Evolutionary conservation across 1,139 yeast species (phyloP), one percentile per base, ranked within the genome.

Genomic region (Magnusiomyces suaveolens): DNA sequence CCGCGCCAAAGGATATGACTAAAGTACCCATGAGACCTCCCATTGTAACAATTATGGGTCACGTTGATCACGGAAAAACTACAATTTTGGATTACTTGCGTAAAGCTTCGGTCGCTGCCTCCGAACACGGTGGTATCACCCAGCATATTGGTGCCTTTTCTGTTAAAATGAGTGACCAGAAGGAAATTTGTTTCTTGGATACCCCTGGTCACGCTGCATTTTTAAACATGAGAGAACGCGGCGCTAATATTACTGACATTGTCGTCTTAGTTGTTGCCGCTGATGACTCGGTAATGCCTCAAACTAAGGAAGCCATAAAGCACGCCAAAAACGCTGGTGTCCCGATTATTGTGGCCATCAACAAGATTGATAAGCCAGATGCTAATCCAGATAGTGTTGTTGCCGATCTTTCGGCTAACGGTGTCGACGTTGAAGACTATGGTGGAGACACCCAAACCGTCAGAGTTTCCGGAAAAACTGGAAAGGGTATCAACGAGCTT

Each of bases 141-240:
- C 99, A 92, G 68, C 97, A 90, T 67, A 92, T 92, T 58, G 98
- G 98, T 66, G 98, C 98, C 0, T 94, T 94, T 64, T 84, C 94
- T 6, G 95, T 92, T 25, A 73, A 76, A 16, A 80, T 96, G 0
- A 90, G 94, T 0, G 81, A 94, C 1, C 82, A 84, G 63, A 84
- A 83, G 67, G 75, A 75, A 53, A 87, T 92, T 60, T 90, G 97
- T 0, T 90, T 92, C 61, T 75, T 92, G 59, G 99, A 92, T 69
- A 92, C 99, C 0, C 99, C 99, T 0, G 99, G 99, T 0, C 99
- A 92, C 70, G 95, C 97, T 16, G 98, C 97, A 0, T 92, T 92
- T 66, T 75, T 92, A 61, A 89, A 89, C 63, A 90, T 92, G 96
- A 80, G 99, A 62, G 95, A 92, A 71, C 78, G 99, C 62, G 98